A percentile compares a stretch with the other conserved stretches of the same genome.
Evolutionary conservation across 2,329 filamentous ascomycete species (phyloP).

Genomic region (Penicillium fuscoglaucum): DNA sequence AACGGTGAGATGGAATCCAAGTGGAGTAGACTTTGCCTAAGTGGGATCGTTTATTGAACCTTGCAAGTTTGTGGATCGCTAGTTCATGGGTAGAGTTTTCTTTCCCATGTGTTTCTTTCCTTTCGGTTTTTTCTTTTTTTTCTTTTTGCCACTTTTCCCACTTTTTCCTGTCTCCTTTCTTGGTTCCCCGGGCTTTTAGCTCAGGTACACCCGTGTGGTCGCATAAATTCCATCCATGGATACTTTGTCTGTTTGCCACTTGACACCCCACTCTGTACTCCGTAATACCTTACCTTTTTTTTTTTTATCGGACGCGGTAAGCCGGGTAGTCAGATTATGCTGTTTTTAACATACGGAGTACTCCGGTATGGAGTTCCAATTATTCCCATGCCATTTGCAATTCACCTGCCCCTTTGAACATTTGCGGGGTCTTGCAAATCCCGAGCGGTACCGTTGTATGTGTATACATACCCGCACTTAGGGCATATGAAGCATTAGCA

Average conservation of each 20-base stretch:
- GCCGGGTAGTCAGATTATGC: background rate
- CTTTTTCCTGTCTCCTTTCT: slow-evolving; percentile 5
- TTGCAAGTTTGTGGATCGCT: slow-evolving; percentile 16
- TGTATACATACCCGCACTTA: background rate
- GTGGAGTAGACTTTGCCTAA: slow-evolving; percentile 18
- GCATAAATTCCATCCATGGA: background rate
- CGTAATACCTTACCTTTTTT: background rate
- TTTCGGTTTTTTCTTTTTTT: background rate
- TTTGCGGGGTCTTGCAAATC: background rate
- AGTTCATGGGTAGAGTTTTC: slow-evolving; percentile 19
- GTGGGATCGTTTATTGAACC: slow-evolving; percentile 24
- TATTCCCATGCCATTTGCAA: slow-evolving; percentile 1
- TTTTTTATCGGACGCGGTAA: background rate
- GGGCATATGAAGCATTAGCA: background rate
- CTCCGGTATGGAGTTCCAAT: background rate
- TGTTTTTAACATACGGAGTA: background rate
- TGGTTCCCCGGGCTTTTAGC: slow-evolving; percentile 9
- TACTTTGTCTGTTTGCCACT: slow-evolving; percentile 1
- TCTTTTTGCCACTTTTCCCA: slow-evolving; percentile 12
- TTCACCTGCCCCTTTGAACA: slow-evolving; percentile 1
- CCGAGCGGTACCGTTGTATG: background rate
- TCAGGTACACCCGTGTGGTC: slow-evolving; percentile 13
- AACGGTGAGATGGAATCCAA: slow-evolving; percentile 18
- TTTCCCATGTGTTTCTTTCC: slow-evolving; percentile 22
- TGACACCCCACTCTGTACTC: slow-evolving; percentile 1